These are phyloP conservation scores for Chondrostereum purpureum DNA, from an alignment of 1,284 basidiomycete species.

Conservation along the genomic window DNA sequence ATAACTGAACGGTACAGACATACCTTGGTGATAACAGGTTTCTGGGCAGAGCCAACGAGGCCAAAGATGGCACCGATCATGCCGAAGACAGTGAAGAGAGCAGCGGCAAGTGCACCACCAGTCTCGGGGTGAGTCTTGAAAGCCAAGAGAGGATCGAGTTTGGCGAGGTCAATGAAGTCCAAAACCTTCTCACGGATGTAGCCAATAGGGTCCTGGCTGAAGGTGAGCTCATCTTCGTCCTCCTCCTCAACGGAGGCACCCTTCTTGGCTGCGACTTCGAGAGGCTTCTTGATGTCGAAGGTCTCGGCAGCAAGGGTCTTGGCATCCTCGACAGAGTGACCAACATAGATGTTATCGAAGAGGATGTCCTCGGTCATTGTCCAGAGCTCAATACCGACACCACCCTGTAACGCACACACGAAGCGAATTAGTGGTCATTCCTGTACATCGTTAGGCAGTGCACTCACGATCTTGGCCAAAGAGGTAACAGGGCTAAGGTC, in stretches of 20 bases:
- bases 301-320: conserved; percentile 77
- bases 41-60: conserved; percentile 65
- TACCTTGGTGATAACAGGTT: conserved; percentile 58
- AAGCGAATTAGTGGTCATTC: conserved; percentile 12
- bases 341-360: conserved; percentile 94
- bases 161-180: conserved; percentile 68
- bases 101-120: conserved; percentile 68
- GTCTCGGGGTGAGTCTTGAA: conserved; percentile 83
- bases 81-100: conserved; percentile 73
- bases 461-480: conserved; percentile 74
- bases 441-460: not conserved
- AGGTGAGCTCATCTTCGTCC: conserved; percentile 45
- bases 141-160: conserved; percentile 66
- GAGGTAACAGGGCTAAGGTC: conserved; percentile 80
- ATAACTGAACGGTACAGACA: conserved; percentile 10
- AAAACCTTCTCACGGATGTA: conserved; percentile 76
- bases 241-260: conserved; percentile 45
- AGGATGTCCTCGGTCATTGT: conserved; percentile 98
- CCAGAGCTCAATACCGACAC: conserved; percentile 96
- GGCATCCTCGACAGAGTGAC: conserved; percentile 81
- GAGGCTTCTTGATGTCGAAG: conserved; percentile 75
- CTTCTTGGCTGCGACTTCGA: conserved; percentile 56
- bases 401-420: conserved; percentile 44
- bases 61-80: conserved; percentile 78
- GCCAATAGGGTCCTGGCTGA: conserved; percentile 67